These are phyloP conservation scores for Dactylellina drechsleri DNA, from an alignment of 2,329 filamentous ascomycete genomes.

Conservation along the genomic window DNA sequence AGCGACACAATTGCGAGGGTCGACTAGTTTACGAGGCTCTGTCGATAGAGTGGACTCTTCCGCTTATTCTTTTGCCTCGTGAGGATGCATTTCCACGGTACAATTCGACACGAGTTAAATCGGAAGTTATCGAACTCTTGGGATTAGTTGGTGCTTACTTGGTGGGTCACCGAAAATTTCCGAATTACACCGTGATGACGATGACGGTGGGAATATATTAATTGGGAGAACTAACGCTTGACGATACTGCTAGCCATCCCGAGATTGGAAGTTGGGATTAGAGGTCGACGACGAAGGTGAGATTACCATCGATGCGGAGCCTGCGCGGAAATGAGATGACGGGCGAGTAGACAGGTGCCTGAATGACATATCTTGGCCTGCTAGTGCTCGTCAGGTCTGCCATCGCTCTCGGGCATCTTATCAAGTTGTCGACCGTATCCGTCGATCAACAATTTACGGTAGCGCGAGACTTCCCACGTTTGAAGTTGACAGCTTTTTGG, in stretches of 20 bases:
- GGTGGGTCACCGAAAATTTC: background rate
- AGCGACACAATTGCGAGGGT: background rate
- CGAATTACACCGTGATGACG: conserved; percentile 1
- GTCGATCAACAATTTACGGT: conserved; percentile 13
- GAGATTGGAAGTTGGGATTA: conserved; percentile 14
- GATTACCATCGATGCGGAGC: conserved; percentile 4
- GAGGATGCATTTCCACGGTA: too few relatives aligned
- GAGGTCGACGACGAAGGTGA: conserved; percentile 7
- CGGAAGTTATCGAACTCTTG: too few relatives aligned
- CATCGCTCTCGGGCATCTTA: conserved; percentile 6
- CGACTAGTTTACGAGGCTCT: too few relatives aligned
- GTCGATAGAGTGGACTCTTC: too few relatives aligned
- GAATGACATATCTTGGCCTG: conserved; percentile 47
- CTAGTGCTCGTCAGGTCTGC: conserved; percentile 15
- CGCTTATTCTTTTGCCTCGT: too few relatives aligned
- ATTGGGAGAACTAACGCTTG: conserved; percentile 10
- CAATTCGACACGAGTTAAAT: too few relatives aligned
- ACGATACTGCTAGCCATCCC: conserved; percentile 10
- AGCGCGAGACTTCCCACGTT: conserved; percentile 43
- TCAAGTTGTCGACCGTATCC: conserved; percentile 14
- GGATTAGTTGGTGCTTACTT: too few relatives aligned
- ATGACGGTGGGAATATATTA: background rate
- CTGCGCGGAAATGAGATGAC: background rate
- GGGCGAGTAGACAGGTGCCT: conserved; percentile 2
- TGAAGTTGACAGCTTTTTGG: conserved; percentile 49